Percentiles rank a stretch among this genome's conserved stretches.
Evolutionary conservation across 179 eudicot genomes (phyloP).

Genomic region (Amaranthus tricolor): DNA sequence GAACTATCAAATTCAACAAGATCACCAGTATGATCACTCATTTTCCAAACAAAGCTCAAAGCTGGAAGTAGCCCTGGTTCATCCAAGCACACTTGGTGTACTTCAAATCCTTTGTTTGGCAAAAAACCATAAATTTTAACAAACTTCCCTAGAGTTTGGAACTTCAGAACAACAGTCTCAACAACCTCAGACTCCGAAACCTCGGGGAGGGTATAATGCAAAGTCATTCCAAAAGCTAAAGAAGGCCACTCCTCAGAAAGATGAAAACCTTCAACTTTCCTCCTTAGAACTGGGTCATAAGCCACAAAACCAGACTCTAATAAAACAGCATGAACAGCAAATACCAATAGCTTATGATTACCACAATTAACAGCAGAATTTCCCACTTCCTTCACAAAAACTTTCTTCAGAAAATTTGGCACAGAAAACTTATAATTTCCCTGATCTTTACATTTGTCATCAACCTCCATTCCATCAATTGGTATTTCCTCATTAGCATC

Average conservation of each 20-base stretch:
- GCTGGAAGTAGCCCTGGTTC: constrained; percentile 54
- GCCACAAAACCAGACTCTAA: constrained; percentile 78
- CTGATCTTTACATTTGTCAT: constrained; percentile 31
- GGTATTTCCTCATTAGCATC: constrained; percentile 1
- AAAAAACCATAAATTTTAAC: constrained; percentile 61
- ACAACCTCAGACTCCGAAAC: constrained; percentile 30
- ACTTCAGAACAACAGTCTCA: constrained; percentile 56
- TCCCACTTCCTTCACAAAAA: constrained; percentile 64
- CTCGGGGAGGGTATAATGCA: constrained; percentile 67
- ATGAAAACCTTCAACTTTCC: constrained; percentile 49
- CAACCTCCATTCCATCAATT: constrained; percentile 53
- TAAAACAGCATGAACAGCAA: constrained; percentile 82
- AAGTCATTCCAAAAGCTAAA: constrained; percentile 41
- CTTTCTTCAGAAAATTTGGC: constrained; percentile 77
- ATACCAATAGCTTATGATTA: constrained; percentile 60
- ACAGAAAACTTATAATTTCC: constrained; percentile 51
- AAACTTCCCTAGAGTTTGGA: constrained; percentile 61
- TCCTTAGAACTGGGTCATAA: constrained; percentile 44
- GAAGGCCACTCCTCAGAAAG: constrained; percentile 60
- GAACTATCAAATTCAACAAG: constrained; percentile 11
- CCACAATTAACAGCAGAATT: constrained; percentile 44
- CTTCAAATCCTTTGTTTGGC: constrained; percentile 35
- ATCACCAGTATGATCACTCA: constrained; percentile 34
- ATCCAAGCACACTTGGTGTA: constrained; percentile 49
- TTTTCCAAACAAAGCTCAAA: constrained; percentile 57